phyloP scores from a whole-genome alignment of 2,329 filamentous ascomycete species.

The Neurospora sp. region DNA sequence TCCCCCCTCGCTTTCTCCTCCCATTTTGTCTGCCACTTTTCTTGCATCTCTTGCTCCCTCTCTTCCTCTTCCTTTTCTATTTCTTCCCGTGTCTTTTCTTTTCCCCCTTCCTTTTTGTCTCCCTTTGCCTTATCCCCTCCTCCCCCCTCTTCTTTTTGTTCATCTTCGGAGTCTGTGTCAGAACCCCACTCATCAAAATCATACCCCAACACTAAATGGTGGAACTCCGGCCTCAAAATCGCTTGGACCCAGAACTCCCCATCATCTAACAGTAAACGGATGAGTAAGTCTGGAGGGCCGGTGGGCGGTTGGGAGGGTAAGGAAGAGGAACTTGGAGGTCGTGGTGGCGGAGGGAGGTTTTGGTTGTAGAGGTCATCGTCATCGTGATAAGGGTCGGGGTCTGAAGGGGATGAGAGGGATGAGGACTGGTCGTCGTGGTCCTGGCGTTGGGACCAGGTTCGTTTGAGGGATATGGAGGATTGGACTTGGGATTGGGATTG shows the following conservation, averaged over 20 bases:
- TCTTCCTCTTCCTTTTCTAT: not conserved
- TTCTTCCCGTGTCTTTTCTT: not conserved
- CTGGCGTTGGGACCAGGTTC: not conserved
- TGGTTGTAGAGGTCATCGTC: not conserved
- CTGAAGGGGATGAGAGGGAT: not conserved
- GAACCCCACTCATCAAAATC: conserved; percentile 2
- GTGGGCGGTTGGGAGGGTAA: conserved; percentile 21
- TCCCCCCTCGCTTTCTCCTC: not conserved
- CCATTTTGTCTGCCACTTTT: not conserved
- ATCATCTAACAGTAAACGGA: conserved; percentile 42
- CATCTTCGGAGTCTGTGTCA: not conserved
- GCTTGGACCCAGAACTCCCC: conserved; percentile 46
- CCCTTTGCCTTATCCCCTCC: not conserved
- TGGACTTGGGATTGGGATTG: not conserved
- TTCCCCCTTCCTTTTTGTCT: not conserved
- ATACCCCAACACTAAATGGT: conserved; percentile 30
- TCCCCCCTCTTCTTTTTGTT: not conserved
- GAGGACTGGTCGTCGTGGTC: not conserved
- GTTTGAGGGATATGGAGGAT: not conserved
- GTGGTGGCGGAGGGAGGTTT: not conserved
- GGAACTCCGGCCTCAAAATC: conserved; percentile 34
- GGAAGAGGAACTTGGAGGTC: conserved; percentile 8
- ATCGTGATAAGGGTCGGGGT: not conserved
- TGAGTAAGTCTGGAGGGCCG: conserved; percentile 26
- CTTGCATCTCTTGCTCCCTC: conserved; percentile 1